These are phyloP conservation scores for Aspergillus panamensis DNA, from an alignment of 495 filamentous ascomycete genomes.

Conservation along the genomic window DNA sequence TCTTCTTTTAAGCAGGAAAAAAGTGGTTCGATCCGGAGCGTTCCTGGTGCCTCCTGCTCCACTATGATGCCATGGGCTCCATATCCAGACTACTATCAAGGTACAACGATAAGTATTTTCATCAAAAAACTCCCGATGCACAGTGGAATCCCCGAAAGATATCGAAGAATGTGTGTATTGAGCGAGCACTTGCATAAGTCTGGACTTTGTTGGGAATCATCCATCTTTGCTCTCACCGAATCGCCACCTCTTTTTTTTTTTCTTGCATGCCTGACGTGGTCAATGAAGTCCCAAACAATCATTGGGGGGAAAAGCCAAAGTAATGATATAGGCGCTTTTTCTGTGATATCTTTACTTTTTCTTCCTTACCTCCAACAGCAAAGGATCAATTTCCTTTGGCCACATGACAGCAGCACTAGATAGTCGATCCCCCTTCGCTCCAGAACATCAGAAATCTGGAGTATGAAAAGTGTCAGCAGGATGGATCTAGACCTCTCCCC, in stretches of 20 bases:
- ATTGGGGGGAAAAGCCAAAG: no score
- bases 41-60: background rate
- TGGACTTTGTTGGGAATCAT: background rate
- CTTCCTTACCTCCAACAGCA: background rate
- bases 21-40: background rate
- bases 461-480: background rate
- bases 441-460: background rate
- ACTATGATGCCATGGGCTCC: background rate
- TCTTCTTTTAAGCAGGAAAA: background rate
- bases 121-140: no score
- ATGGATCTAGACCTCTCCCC: constrained; percentile 2
- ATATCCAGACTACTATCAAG: background rate
- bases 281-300: no score
- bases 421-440: background rate
- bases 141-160: background rate
- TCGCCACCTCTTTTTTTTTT: background rate
- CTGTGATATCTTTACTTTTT: background rate
- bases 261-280: no score
- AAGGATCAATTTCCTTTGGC: background rate
- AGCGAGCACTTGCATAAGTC: background rate
- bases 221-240: background rate
- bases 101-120: no score
- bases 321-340: background rate
- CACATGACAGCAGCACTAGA: background rate
- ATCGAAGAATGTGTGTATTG: background rate